Evolutionary conservation across 2,329 filamentous ascomycete species (phyloP).

Genomic region (Corinectria fuckeliana): DNA sequence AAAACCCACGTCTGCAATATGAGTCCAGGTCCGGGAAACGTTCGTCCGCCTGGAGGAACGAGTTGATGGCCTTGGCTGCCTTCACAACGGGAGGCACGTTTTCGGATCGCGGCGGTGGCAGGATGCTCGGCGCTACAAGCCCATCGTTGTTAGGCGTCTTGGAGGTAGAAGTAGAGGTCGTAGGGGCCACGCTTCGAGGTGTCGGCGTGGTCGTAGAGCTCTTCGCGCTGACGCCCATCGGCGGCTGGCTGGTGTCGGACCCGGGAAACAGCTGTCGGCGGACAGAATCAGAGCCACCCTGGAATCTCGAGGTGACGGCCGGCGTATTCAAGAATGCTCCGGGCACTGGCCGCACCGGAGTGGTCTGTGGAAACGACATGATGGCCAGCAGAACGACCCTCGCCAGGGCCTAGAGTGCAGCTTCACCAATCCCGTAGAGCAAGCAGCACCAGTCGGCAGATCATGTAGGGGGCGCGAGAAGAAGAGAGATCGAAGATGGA

Average conservation of each 20-base stretch:
- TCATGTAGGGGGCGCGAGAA: constrained; percentile 39
- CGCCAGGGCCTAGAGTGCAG: constrained; percentile 36
- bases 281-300: constrained; percentile 52
- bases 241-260: constrained; percentile 36
- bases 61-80: constrained; percentile 84
- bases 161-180: constrained; percentile 32
- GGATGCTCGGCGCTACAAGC: constrained; percentile 41
- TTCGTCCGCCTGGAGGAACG: constrained; percentile 75
- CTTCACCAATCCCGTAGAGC: constrained; percentile 40
- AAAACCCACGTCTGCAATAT: constrained; percentile 81
- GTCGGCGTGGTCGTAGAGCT: constrained; percentile 27
- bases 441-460: constrained; percentile 32
- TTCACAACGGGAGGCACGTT: constrained; percentile 73
- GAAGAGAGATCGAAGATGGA: constrained; percentile 19
- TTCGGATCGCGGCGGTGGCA: constrained; percentile 54
- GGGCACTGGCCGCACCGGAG: constrained; percentile 75
- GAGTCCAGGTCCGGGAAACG: constrained; percentile 88
- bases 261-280: constrained; percentile 58
- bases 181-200: constrained; percentile 27
- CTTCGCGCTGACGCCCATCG: constrained; percentile 21
- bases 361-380: constrained; percentile 65
- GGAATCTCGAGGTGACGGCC: constrained; percentile 61
- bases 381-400: constrained; percentile 39
- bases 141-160: constrained; percentile 36
- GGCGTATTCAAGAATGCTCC: constrained; percentile 81